A percentile compares a stretch with the other conserved stretches of the same genome.
phyloP scores from a whole-genome alignment of 176 grass and related monocot genomes.

The Carex cristatella region DNA sequence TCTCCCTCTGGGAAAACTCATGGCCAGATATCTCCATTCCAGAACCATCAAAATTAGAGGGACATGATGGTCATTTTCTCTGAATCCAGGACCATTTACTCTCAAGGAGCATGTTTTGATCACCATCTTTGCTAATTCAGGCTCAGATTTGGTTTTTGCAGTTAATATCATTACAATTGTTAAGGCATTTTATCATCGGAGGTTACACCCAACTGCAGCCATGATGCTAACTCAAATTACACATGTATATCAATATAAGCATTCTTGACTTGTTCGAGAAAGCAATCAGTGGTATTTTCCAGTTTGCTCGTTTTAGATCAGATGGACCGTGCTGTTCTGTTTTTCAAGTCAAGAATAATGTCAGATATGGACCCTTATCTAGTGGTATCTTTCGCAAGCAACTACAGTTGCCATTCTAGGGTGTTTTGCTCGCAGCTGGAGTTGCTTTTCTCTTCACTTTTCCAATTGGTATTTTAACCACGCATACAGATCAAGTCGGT shows the following conservation, averaged over 20 bases:
- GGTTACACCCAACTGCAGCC: constrained; percentile 49
- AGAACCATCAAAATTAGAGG: constrained; percentile 21
- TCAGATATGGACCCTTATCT: background rate
- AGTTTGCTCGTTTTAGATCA: background rate
- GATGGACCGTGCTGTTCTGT: background rate
- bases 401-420: constrained; percentile 72
- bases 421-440: constrained; percentile 47
- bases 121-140: constrained; percentile 66
- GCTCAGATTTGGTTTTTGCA: constrained; percentile 61
- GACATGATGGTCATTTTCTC: constrained; percentile 51
- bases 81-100: constrained; percentile 79
- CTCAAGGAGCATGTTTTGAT: constrained; percentile 86
- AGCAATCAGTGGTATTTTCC: background rate
- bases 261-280: no score
- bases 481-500: constrained; percentile 42
- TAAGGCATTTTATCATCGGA: constrained; percentile 63
- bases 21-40: constrained; percentile 50
- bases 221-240: constrained; percentile 63
- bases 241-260: constrained; percentile 29
- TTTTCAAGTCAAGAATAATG: background rate
- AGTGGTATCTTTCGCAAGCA: constrained; percentile 22
- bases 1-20: constrained; percentile 54
- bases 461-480: constrained; percentile 51
- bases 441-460: constrained; percentile 68
- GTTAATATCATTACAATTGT: constrained; percentile 73